A percentile compares a stretch with the other conserved stretches of the same genome.
These are phyloP conservation scores for Puccinia polysora DNA, from an alignment of 1,284 basidiomycete genomes.

Conservation along the genomic window DNA sequence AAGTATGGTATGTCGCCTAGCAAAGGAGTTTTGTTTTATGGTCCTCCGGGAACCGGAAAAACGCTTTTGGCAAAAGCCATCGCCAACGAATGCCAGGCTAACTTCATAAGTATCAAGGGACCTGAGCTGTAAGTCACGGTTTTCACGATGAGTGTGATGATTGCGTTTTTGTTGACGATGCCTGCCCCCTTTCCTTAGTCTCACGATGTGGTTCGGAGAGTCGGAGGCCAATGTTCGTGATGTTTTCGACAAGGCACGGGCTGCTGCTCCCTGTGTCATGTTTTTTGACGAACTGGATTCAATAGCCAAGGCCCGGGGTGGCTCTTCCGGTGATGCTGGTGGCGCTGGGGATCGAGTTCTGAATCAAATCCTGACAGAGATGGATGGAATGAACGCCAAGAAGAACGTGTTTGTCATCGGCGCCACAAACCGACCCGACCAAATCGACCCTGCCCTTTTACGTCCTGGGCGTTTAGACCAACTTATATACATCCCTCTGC, in stretches of 20 bases:
- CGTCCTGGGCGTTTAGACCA: slow-evolving; percentile 95
- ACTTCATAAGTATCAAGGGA: slow-evolving; percentile 94
- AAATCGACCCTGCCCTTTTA: slow-evolving; percentile 92
- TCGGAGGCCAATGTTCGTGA: slow-evolving; percentile 99
- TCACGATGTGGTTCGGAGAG: slow-evolving; percentile 99
- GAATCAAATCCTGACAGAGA: slow-evolving; percentile 86
- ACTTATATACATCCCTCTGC: slow-evolving; percentile 60
- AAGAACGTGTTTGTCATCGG: slow-evolving; percentile 80
- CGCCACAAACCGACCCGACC: slow-evolving; percentile 97
- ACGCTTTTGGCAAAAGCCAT: slow-evolving; percentile 93
- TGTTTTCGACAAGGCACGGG: slow-evolving; percentile 98
- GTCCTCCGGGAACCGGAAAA: slow-evolving; percentile 95
- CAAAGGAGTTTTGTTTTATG: slow-evolving; percentile 97
- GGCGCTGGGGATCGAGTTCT: slow-evolving; percentile 96
- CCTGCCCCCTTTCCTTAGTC: slow-evolving; percentile 47
- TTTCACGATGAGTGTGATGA: neutral
- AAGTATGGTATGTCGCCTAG: slow-evolving; percentile 99
- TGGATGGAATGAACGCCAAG: slow-evolving; percentile 96
- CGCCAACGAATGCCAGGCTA: slow-evolving; percentile 98
- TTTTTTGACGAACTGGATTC: slow-evolving; percentile 99
- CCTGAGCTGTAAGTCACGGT: slow-evolving; percentile 68
- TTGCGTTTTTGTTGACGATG: neutral
- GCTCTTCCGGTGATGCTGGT: slow-evolving; percentile 74
- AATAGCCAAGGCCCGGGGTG: slow-evolving; percentile 92
- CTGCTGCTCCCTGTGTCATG: slow-evolving; percentile 98